Base-by-base conservation (phyloP, 768 basidiomycete species). In the Jaapia argillacea region DNA sequence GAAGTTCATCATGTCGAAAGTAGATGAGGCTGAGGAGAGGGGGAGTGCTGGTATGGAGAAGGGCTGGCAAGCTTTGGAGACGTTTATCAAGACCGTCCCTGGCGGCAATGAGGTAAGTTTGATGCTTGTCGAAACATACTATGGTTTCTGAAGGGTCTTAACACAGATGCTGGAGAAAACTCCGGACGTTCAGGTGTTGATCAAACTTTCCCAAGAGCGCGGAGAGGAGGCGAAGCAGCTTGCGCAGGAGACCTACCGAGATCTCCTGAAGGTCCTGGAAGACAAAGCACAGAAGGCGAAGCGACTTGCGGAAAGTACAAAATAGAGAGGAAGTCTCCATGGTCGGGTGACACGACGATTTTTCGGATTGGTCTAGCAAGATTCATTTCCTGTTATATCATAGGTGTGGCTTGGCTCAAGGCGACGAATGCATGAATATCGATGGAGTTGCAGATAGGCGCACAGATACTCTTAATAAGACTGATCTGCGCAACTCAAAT, bases 241-340 rank as follows among this genome's bases (percentile, higher is more conserved):
- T 3, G 57, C 57, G 22, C 40, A 54, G 46, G 59, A 60, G 51
- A 58, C 61, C n/a, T 58, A 53, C 43, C 48, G 53, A 4, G 59
- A 56, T 10, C 43, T 62, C 22, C 14, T 56, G 45, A 45, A 56
- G 44, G 55, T 62, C 5, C 42, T 60, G 27, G 48, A 59, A 47
- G 57, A 60, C 45, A 62, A 60, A 52, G 51, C 46, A 18, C 45
- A 53, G 43, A 54, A 58, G 48, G 57, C 59, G 4, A 53, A 55
- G 43, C 42, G 56, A 48, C 45, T 60, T 4, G 50, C 38, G 33
- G 50, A 54, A 25, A 50, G 54, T 35, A 45, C 51, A 1, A 51
- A 59, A 46, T 46, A 57, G 10, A 54, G 56, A 21, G 44, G 45
- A 10, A 51, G n/a, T n/a, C n/a, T n/a, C n/a, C n/a, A n/a, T n/a